phyloP scores from a whole-genome alignment of 192 early-diverging fungal genomes.

The Backusella liffmaniae region DNA sequence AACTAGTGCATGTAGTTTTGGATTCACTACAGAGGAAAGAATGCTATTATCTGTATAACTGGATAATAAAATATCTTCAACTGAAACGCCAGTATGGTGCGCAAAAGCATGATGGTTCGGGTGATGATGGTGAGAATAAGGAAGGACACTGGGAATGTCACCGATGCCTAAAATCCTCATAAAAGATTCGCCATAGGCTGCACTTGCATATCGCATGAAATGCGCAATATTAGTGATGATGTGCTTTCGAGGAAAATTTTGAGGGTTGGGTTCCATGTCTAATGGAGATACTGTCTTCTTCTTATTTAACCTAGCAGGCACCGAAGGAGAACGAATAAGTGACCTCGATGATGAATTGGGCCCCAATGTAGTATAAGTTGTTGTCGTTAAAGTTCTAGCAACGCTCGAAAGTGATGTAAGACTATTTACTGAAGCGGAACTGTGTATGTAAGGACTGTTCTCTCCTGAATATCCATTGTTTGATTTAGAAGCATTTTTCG shows the following conservation, averaged over 20 bases:
- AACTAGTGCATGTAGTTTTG: slow-evolving; percentile 60
- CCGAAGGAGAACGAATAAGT: slow-evolving; percentile 15
- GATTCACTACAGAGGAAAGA: slow-evolving; percentile 11
- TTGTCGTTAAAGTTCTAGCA: slow-evolving; percentile 23
- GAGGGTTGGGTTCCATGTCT: slow-evolving; percentile 36
- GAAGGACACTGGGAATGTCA: slow-evolving; percentile 39
- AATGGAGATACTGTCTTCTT: slow-evolving; percentile 1
- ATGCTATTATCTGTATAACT: slow-evolving; percentile 50
- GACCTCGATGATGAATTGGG: background rate
- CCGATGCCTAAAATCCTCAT: slow-evolving; percentile 72
- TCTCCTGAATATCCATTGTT: background rate
- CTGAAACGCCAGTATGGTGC: slow-evolving; percentile 70
- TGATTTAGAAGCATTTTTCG: background rate
- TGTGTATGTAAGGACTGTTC: slow-evolving; percentile 8
- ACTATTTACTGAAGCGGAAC: slow-evolving; percentile 33
- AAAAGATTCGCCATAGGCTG: slow-evolving; percentile 70
- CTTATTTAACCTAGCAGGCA: background rate
- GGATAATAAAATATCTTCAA: slow-evolving; percentile 77
- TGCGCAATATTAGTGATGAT: slow-evolving; percentile 66
- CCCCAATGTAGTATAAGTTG: slow-evolving; percentile 5
- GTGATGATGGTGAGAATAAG: slow-evolving; percentile 19
- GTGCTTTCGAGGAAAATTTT: slow-evolving; percentile 55
- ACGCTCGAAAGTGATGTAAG: slow-evolving; percentile 34
- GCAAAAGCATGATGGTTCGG: slow-evolving; percentile 63
- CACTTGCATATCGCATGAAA: slow-evolving; percentile 67